Base-by-base conservation (phyloP, 1,284 basidiomycete species). In the Sporisorium graminicola region DNA sequence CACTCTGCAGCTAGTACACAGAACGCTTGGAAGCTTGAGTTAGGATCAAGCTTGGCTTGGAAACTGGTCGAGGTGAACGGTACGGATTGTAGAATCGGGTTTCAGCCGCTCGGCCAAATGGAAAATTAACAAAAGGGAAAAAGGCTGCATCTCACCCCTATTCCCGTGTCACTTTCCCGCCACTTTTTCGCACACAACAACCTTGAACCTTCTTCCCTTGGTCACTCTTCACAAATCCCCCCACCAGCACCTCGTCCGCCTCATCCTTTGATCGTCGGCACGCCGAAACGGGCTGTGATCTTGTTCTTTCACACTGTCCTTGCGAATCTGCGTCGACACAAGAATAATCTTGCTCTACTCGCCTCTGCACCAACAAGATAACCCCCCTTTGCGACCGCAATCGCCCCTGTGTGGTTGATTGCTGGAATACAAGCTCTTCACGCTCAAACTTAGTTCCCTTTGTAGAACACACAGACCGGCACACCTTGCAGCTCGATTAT, bases 131-230 rank as follows among this genome's bases (percentile, higher is more conserved):
- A 47, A 31, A n/a, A n/a, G 8, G 8, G 12, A 35, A 24, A 29
- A 12, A 9, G 53, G 42, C 61, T 71, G 68, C 63, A 71, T 14
- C 22, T 7, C 20, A 58, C 68, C 68, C 68, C 68, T 71, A 71
- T 71, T 55, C 37, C 55, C 14, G 29, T 33, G 9, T 56, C 43
- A 22, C 31, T n/a, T n/a, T n/a, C 31, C 46, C 22, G 46, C 9
- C 46, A 29, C 46, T 13, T 10, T 51, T 8, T 33, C 18, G 27
- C 47, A n/a, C 47, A 20, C 47, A 20, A 24, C 24, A 14, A 3
- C 35, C 35, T 37, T 13, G 49, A 16, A 27, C 18, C 31, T 35
- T 24, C 31, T 31, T n/a, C 35, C 31, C 16, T 22, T 35, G 22
- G 22, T 35, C 50, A 52, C 33, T 20, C 50, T 4, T 29, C 50